These are phyloP conservation scores for Glycyrrhiza uralensis DNA, from an alignment of 306 rosid species.

Conservation along the genomic window DNA sequence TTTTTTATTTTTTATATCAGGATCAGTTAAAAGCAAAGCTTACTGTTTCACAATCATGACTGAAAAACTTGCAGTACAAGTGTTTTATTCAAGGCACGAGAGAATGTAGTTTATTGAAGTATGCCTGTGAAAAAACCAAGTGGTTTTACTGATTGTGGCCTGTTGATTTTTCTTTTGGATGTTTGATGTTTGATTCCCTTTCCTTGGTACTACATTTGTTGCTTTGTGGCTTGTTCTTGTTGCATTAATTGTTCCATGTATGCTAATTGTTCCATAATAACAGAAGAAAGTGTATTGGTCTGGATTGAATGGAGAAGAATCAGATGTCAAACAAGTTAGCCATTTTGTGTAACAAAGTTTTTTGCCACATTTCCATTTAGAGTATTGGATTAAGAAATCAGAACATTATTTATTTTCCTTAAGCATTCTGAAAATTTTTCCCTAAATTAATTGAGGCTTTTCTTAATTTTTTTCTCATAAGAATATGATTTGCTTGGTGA, in stretches of 20 bases:
- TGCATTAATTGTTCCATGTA: slow-evolving; percentile 1
- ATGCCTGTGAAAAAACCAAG: slow-evolving; percentile 7
- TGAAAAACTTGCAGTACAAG: background rate
- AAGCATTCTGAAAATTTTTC: background rate
- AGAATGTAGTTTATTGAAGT: slow-evolving; percentile 12
- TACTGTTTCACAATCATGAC: slow-evolving; percentile 25
- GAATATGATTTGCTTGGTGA: background rate
- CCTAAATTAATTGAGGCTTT: background rate
- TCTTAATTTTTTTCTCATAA: background rate
- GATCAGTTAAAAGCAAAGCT: background rate
- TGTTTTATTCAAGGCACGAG: background rate
- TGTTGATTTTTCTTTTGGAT: slow-evolving; percentile 11
- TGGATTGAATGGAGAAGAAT: slow-evolving; percentile 10
- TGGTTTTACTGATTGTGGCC: background rate
- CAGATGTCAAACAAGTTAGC: slow-evolving; percentile 2
- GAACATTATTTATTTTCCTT: background rate
- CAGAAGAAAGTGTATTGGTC: background rate
- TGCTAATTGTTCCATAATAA: background rate
- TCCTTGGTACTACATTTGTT: background rate
- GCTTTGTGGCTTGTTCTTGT: slow-evolving; percentile 20
- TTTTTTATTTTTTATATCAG: background rate
- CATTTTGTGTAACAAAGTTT: background rate
- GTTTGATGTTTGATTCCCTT: slow-evolving; percentile 12
- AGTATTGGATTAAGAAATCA: background rate
- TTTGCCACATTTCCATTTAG: background rate